phyloP scores from a whole-genome alignment of 177 flowering plant genomes.

The Vitis hybrid region DNA sequence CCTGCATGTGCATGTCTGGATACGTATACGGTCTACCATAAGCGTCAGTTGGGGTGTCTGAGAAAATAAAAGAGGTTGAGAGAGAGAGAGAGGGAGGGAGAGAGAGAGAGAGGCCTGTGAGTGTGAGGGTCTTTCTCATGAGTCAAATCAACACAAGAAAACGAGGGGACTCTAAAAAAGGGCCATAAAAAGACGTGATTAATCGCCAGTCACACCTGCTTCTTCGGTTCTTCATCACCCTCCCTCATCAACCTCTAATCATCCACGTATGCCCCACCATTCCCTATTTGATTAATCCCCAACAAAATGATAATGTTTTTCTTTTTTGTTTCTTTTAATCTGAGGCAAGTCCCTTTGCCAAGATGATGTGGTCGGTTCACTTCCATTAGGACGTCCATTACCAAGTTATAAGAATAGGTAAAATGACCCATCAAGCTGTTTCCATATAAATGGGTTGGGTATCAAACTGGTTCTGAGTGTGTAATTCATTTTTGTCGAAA shows the following conservation, averaged over 20 bases:
- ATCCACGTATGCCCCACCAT: neutral
- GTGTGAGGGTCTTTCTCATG: neutral
- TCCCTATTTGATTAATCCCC: neutral
- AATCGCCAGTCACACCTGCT: neutral
- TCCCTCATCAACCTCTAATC: neutral
- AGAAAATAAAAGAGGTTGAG: neutral
- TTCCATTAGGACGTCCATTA: too few species aligned
- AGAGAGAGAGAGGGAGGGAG: neutral
- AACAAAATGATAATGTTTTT: too few species aligned
- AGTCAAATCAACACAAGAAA: constrained; percentile 11
- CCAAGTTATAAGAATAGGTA: too few species aligned
- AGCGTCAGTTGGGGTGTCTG: neutral
- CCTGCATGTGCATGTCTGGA: too few species aligned
- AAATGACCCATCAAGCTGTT: too few species aligned
- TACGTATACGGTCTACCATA: neutral
- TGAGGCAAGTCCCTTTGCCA: too few species aligned
- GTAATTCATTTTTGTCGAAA: too few species aligned
- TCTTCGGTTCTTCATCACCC: neutral
- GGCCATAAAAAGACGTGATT: constrained; percentile 6
- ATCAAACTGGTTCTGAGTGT: too few species aligned
- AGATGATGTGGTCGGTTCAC: too few species aligned
- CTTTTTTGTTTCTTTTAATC: too few species aligned
- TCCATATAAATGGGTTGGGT: too few species aligned
- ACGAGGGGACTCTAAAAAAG: constrained; percentile 1
- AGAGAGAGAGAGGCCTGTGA: neutral